Conservation (phyloP, 768 basidiomycete species). For the Lactifluus piperatus region DNA sequence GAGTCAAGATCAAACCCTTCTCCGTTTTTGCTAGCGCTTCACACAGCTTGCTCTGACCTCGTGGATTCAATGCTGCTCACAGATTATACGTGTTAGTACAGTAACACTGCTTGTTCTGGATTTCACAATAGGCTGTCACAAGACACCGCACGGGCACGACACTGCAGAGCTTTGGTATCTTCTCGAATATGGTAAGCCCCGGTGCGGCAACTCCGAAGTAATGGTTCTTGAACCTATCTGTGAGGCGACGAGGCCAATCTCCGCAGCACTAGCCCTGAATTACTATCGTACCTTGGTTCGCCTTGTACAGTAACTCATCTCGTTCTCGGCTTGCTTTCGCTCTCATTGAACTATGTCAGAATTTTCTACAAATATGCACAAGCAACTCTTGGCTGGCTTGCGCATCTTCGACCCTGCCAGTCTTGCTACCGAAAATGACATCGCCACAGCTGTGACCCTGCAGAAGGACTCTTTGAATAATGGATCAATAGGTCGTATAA, state of each 20-base stretch:
- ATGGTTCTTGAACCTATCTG: neutral
- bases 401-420: neutral
- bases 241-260: neutral
- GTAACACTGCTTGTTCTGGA: too few species aligned
- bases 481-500: conserved; percentile 4
- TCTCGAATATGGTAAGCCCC: conserved; percentile 1
- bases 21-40: too few species aligned
- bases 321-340: neutral
- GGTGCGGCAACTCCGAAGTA: neutral
- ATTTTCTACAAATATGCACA: neutral
- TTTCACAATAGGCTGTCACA: too few species aligned
- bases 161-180: too few species aligned
- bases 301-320: neutral
- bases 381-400: neutral
- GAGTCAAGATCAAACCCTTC: too few species aligned
- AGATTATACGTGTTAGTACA: too few species aligned
- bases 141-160: too few species aligned
- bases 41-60: too few species aligned
- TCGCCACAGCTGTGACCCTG: neutral
- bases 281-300: neutral
- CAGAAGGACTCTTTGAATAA: conserved; percentile 3
- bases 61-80: too few species aligned
- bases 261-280: neutral
- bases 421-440: neutral
- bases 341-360: neutral